A percentile compares a stretch with the other conserved stretches of the same genome.
These are phyloP conservation scores for Irpex sp. DNA, from an alignment of 1,284 basidiomycete species.

Conservation along the genomic window DNA sequence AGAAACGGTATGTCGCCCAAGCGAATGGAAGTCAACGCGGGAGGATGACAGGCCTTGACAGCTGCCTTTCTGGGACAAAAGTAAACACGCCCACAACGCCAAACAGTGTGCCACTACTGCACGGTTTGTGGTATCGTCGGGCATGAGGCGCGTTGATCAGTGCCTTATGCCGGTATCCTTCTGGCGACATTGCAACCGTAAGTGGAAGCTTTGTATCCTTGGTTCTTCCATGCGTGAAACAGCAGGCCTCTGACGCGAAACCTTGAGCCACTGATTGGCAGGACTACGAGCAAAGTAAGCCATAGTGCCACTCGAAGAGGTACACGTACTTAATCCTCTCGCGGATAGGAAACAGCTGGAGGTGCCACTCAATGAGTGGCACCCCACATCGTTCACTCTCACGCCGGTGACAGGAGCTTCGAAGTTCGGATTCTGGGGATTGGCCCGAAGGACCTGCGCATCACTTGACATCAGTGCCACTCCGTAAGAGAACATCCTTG, in stretches of 20 bases:
- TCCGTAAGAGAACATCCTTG: not conserved
- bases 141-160: not conserved
- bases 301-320: too few species aligned
- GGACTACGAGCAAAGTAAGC: too few species aligned
- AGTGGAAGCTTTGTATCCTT: not conserved
- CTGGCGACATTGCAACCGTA: not conserved
- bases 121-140: not conserved
- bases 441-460: not conserved
- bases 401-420: not conserved
- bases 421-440: not conserved
- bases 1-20: not conserved
- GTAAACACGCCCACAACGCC: not conserved
- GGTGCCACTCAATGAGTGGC: too few species aligned
- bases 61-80: not conserved
- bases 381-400: not conserved
- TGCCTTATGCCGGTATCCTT: not conserved
- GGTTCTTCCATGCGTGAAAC: not conserved
- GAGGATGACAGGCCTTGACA: not conserved
- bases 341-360: too few species aligned
- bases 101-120: not conserved
- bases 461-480: not conserved
- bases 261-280: too few species aligned
- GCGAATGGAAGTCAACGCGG: not conserved
- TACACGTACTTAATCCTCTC: too few species aligned
- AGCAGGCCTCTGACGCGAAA: not conserved